These are phyloP conservation scores for Hyphodiscus hymeniophilus DNA, from an alignment of 495 filamentous ascomycete genomes.

Conservation along the genomic window DNA sequence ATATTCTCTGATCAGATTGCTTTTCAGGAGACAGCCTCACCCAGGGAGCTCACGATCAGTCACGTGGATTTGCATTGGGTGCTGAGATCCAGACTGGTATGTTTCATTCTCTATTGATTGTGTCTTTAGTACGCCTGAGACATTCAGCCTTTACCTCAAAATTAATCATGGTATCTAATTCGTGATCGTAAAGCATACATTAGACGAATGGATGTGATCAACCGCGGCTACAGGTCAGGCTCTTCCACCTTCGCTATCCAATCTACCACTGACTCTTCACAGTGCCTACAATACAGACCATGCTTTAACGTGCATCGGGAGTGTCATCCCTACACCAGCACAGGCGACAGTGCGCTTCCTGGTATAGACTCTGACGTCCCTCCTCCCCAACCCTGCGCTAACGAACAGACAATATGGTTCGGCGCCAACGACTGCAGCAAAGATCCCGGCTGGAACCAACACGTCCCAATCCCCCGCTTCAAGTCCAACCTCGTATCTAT, in stretches of 20 bases:
- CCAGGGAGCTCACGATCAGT: constrained; percentile 45
- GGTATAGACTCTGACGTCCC: constrained; percentile 2
- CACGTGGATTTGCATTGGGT: constrained; percentile 46
- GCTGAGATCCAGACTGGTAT: constrained; percentile 49
- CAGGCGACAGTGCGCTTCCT: constrained; percentile 50
- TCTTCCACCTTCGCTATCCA: not conserved
- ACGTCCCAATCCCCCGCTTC: constrained; percentile 52
- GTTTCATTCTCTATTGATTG: constrained; percentile 12
- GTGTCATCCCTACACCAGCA: constrained; percentile 46
- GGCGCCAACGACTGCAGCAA: constrained; percentile 60
- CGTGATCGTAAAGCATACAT: constrained; percentile 40
- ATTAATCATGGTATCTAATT: not conserved
- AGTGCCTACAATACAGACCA: constrained; percentile 59
- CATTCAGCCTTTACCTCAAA: no score
- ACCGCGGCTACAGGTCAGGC: constrained; percentile 38
- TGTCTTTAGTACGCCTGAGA: no score
- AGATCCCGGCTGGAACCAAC: constrained; percentile 29
- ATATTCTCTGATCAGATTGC: not conserved
- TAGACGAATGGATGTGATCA: constrained; percentile 57
- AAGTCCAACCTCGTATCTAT: constrained; percentile 49
- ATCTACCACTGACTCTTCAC: not conserved
- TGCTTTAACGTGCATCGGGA: constrained; percentile 42
- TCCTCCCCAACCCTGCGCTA: not conserved
- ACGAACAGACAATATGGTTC: constrained; percentile 50
- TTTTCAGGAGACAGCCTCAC: constrained; percentile 51